phyloP scores from a whole-genome alignment of 2,329 filamentous ascomycete species.

The Aspergillus aculeatus region DNA sequence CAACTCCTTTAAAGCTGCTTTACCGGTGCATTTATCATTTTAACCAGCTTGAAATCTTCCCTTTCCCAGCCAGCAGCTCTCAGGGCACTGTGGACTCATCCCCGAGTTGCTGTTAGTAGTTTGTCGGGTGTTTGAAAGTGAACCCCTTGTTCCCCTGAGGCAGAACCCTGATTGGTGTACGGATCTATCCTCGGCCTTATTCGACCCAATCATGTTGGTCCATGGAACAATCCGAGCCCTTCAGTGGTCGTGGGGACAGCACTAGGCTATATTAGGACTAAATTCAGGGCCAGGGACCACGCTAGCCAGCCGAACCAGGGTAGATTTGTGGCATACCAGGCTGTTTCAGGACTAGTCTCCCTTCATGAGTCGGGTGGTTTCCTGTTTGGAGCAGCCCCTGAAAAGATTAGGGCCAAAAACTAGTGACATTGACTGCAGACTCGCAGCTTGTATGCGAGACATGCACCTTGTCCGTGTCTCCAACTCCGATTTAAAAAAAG shows the following conservation, averaged over 20 bases:
- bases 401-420: slow-evolving; percentile 6
- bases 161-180: neutral
- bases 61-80: too few relatives aligned
- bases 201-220: neutral
- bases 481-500: slow-evolving; percentile 1
- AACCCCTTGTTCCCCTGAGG: neutral
- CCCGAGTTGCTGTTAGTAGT: neutral
- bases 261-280: neutral
- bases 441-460: neutral
- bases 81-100: too few relatives aligned
- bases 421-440: slow-evolving; percentile 4
- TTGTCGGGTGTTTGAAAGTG: neutral
- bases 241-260: neutral
- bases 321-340: neutral
- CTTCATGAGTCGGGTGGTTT: slow-evolving; percentile 2
- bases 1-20: neutral
- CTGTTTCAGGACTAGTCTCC: neutral
- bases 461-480: neutral
- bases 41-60: neutral
- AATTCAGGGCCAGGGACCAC: slow-evolving; percentile 1
- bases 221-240: neutral
- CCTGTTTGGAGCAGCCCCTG: slow-evolving; percentile 5
- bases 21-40: neutral
- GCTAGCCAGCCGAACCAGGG: neutral
- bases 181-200: neutral